Evolutionary conservation across 768 basidiomycete genomes (phyloP), one percentile per base, ranked within the genome.

Genomic region (Mycena epipterygia): DNA sequence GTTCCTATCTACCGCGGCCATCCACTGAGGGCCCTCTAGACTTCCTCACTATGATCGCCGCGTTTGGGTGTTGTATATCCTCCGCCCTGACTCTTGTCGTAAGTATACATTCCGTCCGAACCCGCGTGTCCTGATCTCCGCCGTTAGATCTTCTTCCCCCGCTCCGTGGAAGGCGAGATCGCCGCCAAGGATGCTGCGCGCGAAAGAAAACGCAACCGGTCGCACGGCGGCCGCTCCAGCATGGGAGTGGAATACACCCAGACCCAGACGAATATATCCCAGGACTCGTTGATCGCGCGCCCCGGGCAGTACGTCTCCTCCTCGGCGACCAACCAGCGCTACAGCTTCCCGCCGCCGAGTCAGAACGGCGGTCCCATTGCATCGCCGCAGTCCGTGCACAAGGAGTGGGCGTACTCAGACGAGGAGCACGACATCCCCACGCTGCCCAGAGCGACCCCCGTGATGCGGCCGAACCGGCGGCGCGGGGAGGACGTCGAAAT

Each of bases 131-230:
- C n/a, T 61, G 23, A 30, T 62, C 25, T 12, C 7, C 19, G 4
- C 14, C 41, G n/a, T 51, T 70, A 94, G 93, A 92, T 95, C 39
- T 95, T 95, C 85, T 95, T 95, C 83, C 94, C 94, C 60, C 91
- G 94, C 44, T 92, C 91, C 7, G 86, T 91, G 49, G 87, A 92
- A 79, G 82, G 86, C 23, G 92, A 93, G 79, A 90, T 92, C 27
- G 83, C 86, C 4, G 80, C 82, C 5, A 84, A 81, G 29, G 89
- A 91, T 55, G 85, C 85, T 16, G 78, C 80, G 0, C 85, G 81
- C 23, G 84, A 84, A 44, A 77, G 80, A 46, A 84, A 81, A 72
- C 84, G 81, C n/a, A 76, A 73, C 23, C 79, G 80, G 23, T 79
- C 79, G 17, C 71, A 52, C 32, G 81, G 77, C 39, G 64, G 67